Conservation (phyloP, 441 rosid species). For the Pelargonium cotyledonis region DNA sequence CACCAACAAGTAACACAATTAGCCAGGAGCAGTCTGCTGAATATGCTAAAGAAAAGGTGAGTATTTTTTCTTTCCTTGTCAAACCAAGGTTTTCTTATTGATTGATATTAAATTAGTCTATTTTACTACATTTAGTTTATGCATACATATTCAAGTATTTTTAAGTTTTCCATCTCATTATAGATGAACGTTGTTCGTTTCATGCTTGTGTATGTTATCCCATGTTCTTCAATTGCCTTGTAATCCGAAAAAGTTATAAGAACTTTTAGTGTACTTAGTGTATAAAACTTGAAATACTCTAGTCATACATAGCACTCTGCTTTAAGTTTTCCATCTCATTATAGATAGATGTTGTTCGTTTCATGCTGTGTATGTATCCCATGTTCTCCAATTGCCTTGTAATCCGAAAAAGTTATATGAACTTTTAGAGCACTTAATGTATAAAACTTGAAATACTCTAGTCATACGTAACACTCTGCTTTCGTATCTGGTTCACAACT, state of each 20-base stretch:
- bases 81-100: constrained; percentile 3
- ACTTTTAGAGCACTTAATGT: too few species aligned
- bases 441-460: too few species aligned
- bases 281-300: too few species aligned
- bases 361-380: constrained; percentile 4
- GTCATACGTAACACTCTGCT: too few species aligned
- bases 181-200: background rate
- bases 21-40: constrained; percentile 61
- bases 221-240: background rate
- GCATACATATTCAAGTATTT: background rate
- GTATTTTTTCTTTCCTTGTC: constrained; percentile 8
- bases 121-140: background rate
- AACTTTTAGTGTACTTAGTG: too few species aligned
- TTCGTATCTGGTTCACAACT: too few species aligned
- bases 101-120: background rate
- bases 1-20: constrained; percentile 32
- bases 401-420: too few species aligned
- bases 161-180: background rate
- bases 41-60: constrained; percentile 88
- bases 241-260: too few species aligned
- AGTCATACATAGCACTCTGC: too few species aligned
- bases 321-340: background rate
- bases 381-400: background rate
- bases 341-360: background rate
- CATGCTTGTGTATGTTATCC: constrained; percentile 4